phyloP scores from a whole-genome alignment of 2,329 filamentous ascomycete genomes.

The Albophoma yamanashiensis region DNA sequence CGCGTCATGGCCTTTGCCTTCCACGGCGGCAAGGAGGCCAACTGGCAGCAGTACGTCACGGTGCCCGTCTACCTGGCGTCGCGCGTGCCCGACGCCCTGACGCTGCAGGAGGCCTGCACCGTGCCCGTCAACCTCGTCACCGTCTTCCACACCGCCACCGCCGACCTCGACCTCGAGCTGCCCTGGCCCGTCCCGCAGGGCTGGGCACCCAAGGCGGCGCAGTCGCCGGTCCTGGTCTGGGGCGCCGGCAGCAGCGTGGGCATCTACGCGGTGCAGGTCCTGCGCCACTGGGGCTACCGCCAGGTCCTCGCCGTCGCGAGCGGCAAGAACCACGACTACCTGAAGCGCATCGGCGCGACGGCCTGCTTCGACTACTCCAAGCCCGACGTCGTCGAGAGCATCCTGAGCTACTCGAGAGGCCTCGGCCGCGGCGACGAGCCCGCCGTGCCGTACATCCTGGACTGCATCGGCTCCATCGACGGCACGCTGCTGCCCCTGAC shows the following conservation, averaged over 20 bases:
- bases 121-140: conserved; percentile 49
- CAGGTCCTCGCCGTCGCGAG: conserved; percentile 39
- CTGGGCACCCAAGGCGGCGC: conserved; percentile 23
- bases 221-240: conserved; percentile 37
- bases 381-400: conserved; percentile 21
- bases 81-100: conserved; percentile 29
- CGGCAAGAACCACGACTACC: conserved; percentile 29
- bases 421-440: conserved; percentile 3
- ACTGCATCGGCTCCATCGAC: conserved; percentile 42
- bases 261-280: conserved; percentile 36
- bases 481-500: conserved; percentile 38
- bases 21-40: conserved; percentile 33
- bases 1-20: conserved; percentile 45
- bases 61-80: conserved; percentile 37
- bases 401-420: conserved; percentile 14
- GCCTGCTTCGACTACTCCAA: conserved; percentile 36
- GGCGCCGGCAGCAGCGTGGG: conserved; percentile 43
- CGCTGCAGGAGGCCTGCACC: conserved; percentile 36
- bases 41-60: conserved; percentile 45
- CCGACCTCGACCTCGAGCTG: conserved; percentile 39
- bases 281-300: conserved; percentile 40
- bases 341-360: conserved; percentile 32
- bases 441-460: conserved; percentile 35
- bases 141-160: conserved; percentile 40
- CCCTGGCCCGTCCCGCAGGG: conserved; percentile 43